phyloP scores from a whole-genome alignment of 2,329 filamentous ascomycete species.

The Fusarium pilosicola region DNA sequence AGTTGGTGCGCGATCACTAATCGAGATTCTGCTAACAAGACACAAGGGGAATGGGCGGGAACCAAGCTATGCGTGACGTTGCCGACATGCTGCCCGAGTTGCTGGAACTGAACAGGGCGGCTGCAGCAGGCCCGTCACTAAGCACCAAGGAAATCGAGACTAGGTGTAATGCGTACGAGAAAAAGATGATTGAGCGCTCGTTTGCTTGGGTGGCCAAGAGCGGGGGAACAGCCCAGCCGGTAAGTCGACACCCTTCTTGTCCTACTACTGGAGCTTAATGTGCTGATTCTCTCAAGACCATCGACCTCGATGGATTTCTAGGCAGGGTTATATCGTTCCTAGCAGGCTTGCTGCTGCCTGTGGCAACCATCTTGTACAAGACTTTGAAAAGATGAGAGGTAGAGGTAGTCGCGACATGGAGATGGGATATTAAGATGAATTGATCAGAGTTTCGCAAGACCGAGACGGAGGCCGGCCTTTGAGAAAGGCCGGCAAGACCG shows the following conservation, averaged over 20 bases:
- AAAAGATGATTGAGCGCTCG: not conserved
- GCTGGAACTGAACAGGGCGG: not conserved
- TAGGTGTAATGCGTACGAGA: not conserved
- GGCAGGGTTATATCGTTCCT: not conserved
- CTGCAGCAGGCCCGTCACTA: not conserved
- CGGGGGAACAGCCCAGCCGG: not conserved
- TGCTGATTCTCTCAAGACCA: not conserved
- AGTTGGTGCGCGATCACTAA: not conserved
- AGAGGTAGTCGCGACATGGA: not conserved
- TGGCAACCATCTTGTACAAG: not conserved
- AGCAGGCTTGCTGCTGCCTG: not conserved
- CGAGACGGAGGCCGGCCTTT: not conserved
- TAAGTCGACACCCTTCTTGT: not conserved
- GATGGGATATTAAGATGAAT: too few species aligned
- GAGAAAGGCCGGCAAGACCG: not conserved
- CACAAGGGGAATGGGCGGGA: not conserved
- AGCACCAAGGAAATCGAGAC: not conserved
- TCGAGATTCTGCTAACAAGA: not conserved
- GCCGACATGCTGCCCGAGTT: not conserved
- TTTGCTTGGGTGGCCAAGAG: not conserved
- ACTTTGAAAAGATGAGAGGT: fast-evolving
- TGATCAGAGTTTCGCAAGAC: not conserved
- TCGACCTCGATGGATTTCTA: not conserved
- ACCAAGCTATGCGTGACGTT: not conserved
- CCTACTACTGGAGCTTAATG: not conserved